A percentile compares a stretch with the other conserved stretches of the same genome.
These are phyloP conservation scores for Calocera cornea DNA, from an alignment of 768 basidiomycete genomes.

Conservation along the genomic window DNA sequence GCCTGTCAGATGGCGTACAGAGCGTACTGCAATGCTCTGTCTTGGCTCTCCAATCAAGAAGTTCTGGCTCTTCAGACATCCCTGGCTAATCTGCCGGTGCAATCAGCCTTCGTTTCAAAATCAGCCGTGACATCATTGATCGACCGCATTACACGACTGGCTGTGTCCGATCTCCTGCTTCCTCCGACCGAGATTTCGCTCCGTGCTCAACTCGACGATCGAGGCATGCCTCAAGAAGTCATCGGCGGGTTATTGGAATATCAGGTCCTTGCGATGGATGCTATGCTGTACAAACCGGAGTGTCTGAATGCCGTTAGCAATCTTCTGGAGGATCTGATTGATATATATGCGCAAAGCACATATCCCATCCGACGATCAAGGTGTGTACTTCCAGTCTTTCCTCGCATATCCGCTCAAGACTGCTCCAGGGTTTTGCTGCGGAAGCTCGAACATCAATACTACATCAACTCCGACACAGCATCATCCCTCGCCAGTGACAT, in stretches of 20 bases:
- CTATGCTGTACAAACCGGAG: constrained; percentile 13
- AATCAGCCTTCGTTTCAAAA: background rate
- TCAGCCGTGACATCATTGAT: background rate
- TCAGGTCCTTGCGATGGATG: constrained; percentile 14
- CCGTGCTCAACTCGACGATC: background rate
- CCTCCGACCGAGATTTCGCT: constrained; percentile 7
- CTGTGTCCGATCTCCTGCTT: constrained; percentile 16
- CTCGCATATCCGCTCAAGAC: background rate
- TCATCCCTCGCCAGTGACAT: constrained; percentile 13
- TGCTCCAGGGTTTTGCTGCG: constrained; percentile 36
- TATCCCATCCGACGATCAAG: constrained; percentile 25
- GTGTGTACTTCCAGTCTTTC: background rate
- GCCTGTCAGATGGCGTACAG: constrained; percentile 14
- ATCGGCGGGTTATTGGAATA: constrained; percentile 19
- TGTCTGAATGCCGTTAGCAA: constrained; percentile 12
- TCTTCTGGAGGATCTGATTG: constrained; percentile 11
- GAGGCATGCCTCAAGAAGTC: background rate
- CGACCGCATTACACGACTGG: constrained; percentile 12
- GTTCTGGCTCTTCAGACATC: background rate
- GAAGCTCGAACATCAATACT: constrained; percentile 41
- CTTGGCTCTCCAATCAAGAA: background rate
- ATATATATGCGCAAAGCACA: constrained; percentile 9
- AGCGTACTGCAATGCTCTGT: constrained; percentile 13
- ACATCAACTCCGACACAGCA: constrained; percentile 21
- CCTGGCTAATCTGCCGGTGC: background rate